Percentiles rank a stretch among this genome's conserved stretches.
Conservation (phyloP, 2,329 filamentous ascomycete species). For the Fusarium liriodendri region DNA sequence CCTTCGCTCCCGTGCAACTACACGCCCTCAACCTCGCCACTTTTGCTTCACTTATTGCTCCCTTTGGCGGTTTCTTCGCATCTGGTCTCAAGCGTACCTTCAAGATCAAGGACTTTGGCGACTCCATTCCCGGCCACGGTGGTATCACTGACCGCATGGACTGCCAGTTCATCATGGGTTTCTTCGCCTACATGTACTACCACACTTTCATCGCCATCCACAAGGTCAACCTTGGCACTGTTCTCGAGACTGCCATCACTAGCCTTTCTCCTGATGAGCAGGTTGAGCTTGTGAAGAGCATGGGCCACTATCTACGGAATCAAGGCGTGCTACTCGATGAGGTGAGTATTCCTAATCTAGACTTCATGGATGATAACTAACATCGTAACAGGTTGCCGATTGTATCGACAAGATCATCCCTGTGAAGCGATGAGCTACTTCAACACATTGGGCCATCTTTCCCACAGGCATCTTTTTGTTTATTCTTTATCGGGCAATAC, state of each 20-base stretch:
- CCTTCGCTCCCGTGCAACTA: conserved; percentile 89
- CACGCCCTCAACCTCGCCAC: conserved; percentile 91
- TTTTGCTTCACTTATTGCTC: conserved; percentile 95
- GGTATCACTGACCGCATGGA: conserved; percentile 99
- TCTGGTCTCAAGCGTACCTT: conserved; percentile 98
- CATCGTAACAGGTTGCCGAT: conserved; percentile 33
- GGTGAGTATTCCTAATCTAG: conserved; percentile 38
- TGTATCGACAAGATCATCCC: conserved; percentile 43
- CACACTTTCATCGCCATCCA: conserved; percentile 95
- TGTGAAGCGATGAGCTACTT: conserved; percentile 34
- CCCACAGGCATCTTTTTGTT: conserved; percentile 27
- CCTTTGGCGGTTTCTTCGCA: conserved; percentile 98
- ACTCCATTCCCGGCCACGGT: conserved; percentile 96
- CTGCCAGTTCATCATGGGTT: conserved; percentile 99
- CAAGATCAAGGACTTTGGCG: conserved; percentile 99
- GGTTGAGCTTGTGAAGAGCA: conserved; percentile 78
- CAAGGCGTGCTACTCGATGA: conserved; percentile 61
- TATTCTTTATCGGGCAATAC: conserved; percentile 22
- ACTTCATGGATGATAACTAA: conserved; percentile 6
- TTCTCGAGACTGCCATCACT: conserved; percentile 92
- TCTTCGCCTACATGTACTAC: conserved; percentile 98
- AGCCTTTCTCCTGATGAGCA: conserved; percentile 91
- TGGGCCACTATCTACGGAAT: conserved; percentile 73
- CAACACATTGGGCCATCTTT: conserved; percentile 5
- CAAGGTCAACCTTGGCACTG: conserved; percentile 84